A percentile compares a stretch with the other conserved stretches of the same genome.
Conservation (phyloP, 108 stramenopile genomes). For the Skeletonema costatum region DNA sequence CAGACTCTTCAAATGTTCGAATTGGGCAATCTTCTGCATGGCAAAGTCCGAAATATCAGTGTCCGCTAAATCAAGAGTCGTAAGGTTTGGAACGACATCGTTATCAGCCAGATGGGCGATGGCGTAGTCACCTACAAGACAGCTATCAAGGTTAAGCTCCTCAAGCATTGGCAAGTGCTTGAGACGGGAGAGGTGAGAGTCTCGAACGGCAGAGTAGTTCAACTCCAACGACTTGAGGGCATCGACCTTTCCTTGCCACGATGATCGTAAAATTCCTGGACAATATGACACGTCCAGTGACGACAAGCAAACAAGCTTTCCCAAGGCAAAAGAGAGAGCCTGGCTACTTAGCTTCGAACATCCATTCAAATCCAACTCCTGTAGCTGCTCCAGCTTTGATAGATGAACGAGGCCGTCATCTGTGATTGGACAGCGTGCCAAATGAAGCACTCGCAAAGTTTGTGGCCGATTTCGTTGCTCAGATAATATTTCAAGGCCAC, state of each 20-base stretch:
- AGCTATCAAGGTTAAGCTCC: constrained; percentile 83
- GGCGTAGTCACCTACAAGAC: constrained; percentile 69
- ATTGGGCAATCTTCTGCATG: constrained; percentile 78
- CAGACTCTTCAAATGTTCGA: constrained; percentile 62
- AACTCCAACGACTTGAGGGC: constrained; percentile 66
- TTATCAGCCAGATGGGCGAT: constrained; percentile 82
- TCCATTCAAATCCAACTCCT: constrained; percentile 81
- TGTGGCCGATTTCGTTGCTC: constrained; percentile 53
- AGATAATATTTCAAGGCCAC: constrained; percentile 60
- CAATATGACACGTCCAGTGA: constrained; percentile 56
- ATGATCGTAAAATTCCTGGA: constrained; percentile 76
- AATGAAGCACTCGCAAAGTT: constrained; percentile 55
- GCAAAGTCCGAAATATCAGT: constrained; percentile 79
- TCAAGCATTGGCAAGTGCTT: constrained; percentile 65
- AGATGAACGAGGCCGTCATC: constrained; percentile 62
- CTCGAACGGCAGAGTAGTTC: constrained; percentile 75
- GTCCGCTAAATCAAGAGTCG: constrained; percentile 76
- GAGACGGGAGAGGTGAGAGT: constrained; percentile 65
- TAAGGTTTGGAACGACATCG: constrained; percentile 75
- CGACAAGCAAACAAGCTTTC: constrained; percentile 44
- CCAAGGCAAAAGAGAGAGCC: constrained; percentile 59
- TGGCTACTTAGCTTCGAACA: constrained; percentile 65
- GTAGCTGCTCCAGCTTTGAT: constrained; percentile 47
- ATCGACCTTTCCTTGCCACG: constrained; percentile 89
- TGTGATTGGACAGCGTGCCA: constrained; percentile 73